Percentiles rank a stretch among this genome's conserved stretches.
phyloP scores from a whole-genome alignment of 1,284 basidiomycete genomes.

The Pyrrhoderma noxium region DNA sequence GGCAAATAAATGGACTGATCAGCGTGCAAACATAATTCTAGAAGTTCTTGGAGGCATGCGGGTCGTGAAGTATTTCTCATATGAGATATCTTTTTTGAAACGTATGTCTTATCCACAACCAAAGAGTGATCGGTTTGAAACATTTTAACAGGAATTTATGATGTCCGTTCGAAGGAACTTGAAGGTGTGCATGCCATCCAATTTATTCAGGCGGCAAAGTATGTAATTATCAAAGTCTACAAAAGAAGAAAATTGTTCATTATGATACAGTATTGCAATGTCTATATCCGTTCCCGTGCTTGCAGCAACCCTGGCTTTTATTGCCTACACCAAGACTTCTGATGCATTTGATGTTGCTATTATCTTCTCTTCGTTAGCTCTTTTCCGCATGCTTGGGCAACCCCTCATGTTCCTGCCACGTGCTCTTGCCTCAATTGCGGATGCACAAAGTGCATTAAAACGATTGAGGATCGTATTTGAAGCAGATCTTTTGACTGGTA shows the following conservation, averaged over 20 bases:
- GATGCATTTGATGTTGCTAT: slow-evolving; percentile 52
- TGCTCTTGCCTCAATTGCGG: slow-evolving; percentile 54
- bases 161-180: slow-evolving; percentile 49
- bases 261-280: slow-evolving; percentile 25
- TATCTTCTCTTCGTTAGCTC: slow-evolving; percentile 64
- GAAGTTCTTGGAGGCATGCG: slow-evolving; percentile 67
- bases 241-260: neutral
- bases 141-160: slow-evolving; percentile 39
- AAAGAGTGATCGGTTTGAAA: slow-evolving; percentile 4
- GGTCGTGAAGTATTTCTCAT: slow-evolving; percentile 72
- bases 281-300: slow-evolving; percentile 50
- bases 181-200: slow-evolving; percentile 50
- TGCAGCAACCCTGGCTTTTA: slow-evolving; percentile 69
- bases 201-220: slow-evolving; percentile 58
- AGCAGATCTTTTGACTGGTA: slow-evolving; percentile 45
- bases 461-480: slow-evolving; percentile 51
- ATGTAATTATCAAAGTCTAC: slow-evolving; percentile 19
- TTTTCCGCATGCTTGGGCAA: slow-evolving; percentile 63
- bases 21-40: slow-evolving; percentile 56
- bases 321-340: slow-evolving; percentile 57
- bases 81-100: slow-evolving; percentile 57
- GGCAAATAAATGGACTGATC: slow-evolving; percentile 67
- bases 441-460: slow-evolving; percentile 54
- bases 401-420: slow-evolving; percentile 66
- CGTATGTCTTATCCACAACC: slow-evolving; percentile 31